phyloP scores from a whole-genome alignment of 2,329 filamentous ascomycete genomes.

The Aspergillus sp. region DNA sequence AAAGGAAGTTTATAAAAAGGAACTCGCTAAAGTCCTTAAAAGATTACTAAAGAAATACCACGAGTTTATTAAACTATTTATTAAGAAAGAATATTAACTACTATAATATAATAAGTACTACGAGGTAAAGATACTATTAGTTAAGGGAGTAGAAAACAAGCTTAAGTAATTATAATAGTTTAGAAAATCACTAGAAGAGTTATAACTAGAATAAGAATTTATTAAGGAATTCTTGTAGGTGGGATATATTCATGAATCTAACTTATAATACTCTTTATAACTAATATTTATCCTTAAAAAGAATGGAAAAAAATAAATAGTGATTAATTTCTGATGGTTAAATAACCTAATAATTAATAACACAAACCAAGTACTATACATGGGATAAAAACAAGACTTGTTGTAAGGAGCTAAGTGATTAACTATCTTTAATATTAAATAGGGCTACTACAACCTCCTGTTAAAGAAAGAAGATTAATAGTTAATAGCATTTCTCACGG shows the following conservation, averaged over 20 bases:
- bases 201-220: not conserved
- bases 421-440: constrained; percentile 5
- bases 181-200: not conserved
- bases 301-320: not conserved
- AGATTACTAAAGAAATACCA: not conserved
- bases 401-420: not conserved
- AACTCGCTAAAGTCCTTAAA: not conserved
- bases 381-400: constrained; percentile 1
- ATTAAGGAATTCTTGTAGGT: not conserved
- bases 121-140: not conserved
- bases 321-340: not conserved
- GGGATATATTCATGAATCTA: not conserved
- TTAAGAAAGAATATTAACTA: not conserved
- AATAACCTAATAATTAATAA: constrained; percentile 1
- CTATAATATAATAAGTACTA: not conserved
- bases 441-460: constrained; percentile 1
- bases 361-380: not conserved
- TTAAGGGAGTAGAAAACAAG: not conserved
- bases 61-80: constrained; percentile 1
- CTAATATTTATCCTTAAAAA: not conserved
- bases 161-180: not conserved
- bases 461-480: not conserved
- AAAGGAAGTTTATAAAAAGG: not conserved
- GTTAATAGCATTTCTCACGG: not conserved
- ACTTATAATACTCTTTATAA: not conserved